Percentiles rank a stretch among this genome's conserved stretches.
Conservation (phyloP, 345 rosid genomes). For the Cardamine occulta region DNA sequence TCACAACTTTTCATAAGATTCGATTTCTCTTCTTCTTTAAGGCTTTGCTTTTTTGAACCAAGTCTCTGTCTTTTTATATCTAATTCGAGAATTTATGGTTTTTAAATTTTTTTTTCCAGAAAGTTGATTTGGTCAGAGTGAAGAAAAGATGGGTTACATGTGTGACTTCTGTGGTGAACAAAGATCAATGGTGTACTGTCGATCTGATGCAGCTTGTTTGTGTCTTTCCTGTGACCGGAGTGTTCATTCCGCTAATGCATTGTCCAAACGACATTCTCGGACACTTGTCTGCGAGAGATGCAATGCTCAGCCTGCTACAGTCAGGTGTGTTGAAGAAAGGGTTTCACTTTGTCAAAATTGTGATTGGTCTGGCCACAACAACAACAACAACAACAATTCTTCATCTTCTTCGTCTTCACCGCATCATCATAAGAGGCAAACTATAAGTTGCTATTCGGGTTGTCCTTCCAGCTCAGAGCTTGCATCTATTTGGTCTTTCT, state of each 20-base stretch:
- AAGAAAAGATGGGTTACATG: slow-evolving; percentile 71
- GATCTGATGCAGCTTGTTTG: slow-evolving; percentile 92
- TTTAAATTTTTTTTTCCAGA: not conserved
- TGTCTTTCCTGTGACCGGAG: slow-evolving; percentile 94
- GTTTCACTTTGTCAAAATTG: slow-evolving; percentile 96
- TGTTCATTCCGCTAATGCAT: slow-evolving; percentile 94
- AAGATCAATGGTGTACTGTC: slow-evolving; percentile 90
- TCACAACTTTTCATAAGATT: not conserved
- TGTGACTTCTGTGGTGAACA: slow-evolving; percentile 96
- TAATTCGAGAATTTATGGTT: slow-evolving; percentile 1
- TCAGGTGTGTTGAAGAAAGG: slow-evolving; percentile 81
- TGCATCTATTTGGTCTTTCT: slow-evolving; percentile 88
- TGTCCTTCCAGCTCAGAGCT: slow-evolving; percentile 92
- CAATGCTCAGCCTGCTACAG: slow-evolving; percentile 76
- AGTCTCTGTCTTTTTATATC: slow-evolving; percentile 18
- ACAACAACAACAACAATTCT: slow-evolving; percentile 46
- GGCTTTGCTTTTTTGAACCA: slow-evolving; percentile 1
- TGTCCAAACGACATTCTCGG: slow-evolving; percentile 88
- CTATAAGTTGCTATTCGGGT: slow-evolving; percentile 79
- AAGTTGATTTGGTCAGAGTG: slow-evolving; percentile 25
- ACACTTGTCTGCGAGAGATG: slow-evolving; percentile 91
- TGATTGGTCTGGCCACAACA: slow-evolving; percentile 78
- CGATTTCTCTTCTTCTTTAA: slow-evolving; percentile 14
- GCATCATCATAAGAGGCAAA: slow-evolving; percentile 71
- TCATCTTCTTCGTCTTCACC: slow-evolving; percentile 38